These are phyloP conservation scores for Butyriboletus pseudospeciosus DNA, from an alignment of 1,284 basidiomycete species.

Conservation along the genomic window DNA sequence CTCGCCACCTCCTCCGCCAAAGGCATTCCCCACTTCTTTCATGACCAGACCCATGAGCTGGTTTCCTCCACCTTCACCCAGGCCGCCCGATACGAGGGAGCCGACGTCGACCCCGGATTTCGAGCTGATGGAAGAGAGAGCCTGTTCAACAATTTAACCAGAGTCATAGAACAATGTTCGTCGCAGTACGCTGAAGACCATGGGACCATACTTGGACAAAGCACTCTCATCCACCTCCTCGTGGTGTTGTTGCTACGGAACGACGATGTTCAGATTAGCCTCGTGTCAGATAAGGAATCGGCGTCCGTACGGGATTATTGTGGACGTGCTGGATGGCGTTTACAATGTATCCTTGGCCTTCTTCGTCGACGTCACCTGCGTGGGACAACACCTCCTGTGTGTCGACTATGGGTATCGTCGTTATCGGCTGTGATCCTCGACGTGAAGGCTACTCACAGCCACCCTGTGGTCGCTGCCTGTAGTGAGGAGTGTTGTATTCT, in stretches of 20 bases:
- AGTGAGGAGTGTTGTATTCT: conserved; percentile 54
- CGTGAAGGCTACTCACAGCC: conserved; percentile 29
- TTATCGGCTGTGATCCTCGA: neutral
- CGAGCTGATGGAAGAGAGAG: conserved; percentile 17
- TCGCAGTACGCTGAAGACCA: conserved; percentile 18
- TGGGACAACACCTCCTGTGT: conserved; percentile 52
- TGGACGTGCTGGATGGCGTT: conserved; percentile 27
- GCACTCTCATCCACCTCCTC: conserved; percentile 14
- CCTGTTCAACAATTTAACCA: conserved; percentile 18
- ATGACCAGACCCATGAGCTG: conserved; percentile 78
- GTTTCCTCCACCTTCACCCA: conserved; percentile 44
- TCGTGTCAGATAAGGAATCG: neutral
- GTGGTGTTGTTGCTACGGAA: conserved; percentile 14
- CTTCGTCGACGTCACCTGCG: conserved; percentile 24
- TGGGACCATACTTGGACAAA: conserved; percentile 21
- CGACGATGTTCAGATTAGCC: neutral
- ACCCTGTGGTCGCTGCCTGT: conserved; percentile 27
- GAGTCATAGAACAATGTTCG: neutral
- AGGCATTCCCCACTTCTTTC: conserved; percentile 71
- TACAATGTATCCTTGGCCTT: conserved; percentile 7
- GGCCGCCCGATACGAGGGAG: conserved; percentile 33
- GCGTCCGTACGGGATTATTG: conserved; percentile 13
- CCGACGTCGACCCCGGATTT: conserved; percentile 18
- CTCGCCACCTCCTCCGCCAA: conserved; percentile 63
- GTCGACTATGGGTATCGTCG: conserved; percentile 44